Base-by-base conservation (phyloP, 768 basidiomycete genomes). In the Panaeolus cyanescens region DNA sequence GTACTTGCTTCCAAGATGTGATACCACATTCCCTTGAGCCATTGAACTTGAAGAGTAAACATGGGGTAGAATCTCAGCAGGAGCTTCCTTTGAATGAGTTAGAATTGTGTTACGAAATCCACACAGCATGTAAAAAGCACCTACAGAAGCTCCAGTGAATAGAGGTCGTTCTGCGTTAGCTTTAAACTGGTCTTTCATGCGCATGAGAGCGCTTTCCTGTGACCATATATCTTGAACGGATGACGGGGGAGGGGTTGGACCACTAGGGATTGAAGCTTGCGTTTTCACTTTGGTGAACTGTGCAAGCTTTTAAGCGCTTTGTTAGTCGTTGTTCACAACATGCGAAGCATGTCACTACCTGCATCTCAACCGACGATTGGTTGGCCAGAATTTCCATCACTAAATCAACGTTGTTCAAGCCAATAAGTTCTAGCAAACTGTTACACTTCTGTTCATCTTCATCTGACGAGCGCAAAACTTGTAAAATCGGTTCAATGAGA, bases 361-460 rank as follows among this genome's bases (percentile, higher is more conserved):
- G 77, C 65, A 77, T 65, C 30, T 74, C 77, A 32, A 89, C 69
- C 1, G 72, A 69, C 6, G 65, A 62, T 20, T 95, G 86, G 31
- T 86, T 79, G 17, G 77, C 70, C 1, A 97, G 72, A 28, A 97
- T 81, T 39, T 91, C 84, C 75, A 83, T 84, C 7, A 90, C 86
- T 32, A 95, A 76, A 28, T 93, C 92, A 54, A 98, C 85, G 17
- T 90, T 84, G 55, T 96, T 92, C 70, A 89, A 93, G 2, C 95
- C 96, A 53, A 96, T 71, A 9, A 92, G 76, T 62, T 97, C 95
- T 7, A 83, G 85, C 9, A 98, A 71, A 65, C 93, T 90, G 28
- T 77, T 84, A 28, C 93, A 91, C 31, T 97, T 90, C 20, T 84
- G 85, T 31, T 95, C 92, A 64, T 90, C 81, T 5, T 78, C 45